Percentiles rank a stretch among this genome's conserved stretches.
Conservation (phyloP, 2,329 filamentous ascomycete genomes). For the Xylariaceae sp. region DNA sequence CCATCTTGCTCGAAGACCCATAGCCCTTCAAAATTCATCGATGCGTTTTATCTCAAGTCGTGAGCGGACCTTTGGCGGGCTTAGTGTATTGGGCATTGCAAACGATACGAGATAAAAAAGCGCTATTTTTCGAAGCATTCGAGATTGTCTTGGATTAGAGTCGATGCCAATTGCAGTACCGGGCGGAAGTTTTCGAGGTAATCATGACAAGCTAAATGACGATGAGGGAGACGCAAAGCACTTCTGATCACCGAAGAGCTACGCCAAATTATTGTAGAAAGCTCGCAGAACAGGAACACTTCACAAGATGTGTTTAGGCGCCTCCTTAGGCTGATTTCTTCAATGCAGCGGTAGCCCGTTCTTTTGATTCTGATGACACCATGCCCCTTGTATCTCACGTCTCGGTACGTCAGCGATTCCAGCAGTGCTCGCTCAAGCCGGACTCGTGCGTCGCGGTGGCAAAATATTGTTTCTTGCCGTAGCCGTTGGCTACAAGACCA, state of each 20-base stretch:
- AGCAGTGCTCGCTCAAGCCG: slow-evolving; percentile 31
- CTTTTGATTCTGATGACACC: slow-evolving; percentile 46
- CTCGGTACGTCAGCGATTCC: slow-evolving; percentile 40
- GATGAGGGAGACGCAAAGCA: too few relatives aligned
- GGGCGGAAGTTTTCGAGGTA: too few relatives aligned
- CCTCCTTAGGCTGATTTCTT: slow-evolving; percentile 40
- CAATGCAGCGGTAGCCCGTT: slow-evolving; percentile 42
- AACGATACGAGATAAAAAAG: too few relatives aligned
- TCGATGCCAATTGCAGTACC: too few relatives aligned
- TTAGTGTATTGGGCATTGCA: too few relatives aligned
- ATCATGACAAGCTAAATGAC: too few relatives aligned
- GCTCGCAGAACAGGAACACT: slow-evolving; percentile 28
- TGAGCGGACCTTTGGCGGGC: too few relatives aligned
- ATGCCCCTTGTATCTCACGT: slow-evolving; percentile 40
- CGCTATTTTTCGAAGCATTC: too few relatives aligned
- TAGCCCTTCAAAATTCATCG: too few relatives aligned
- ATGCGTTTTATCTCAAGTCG: too few relatives aligned
- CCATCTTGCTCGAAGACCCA: too few relatives aligned
- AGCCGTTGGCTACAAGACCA: slow-evolving; percentile 29
- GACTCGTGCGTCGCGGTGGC: slow-evolving; percentile 29
- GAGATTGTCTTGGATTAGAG: too few relatives aligned
- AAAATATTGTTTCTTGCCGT: slow-evolving; percentile 31
- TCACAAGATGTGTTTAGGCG: slow-evolving; percentile 32
- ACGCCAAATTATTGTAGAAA: slow-evolving; percentile 20
- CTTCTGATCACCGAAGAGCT: slow-evolving; percentile 12